Evolutionary conservation across 768 basidiomycete genomes (phyloP).

Genomic region (Russula abietina): DNA sequence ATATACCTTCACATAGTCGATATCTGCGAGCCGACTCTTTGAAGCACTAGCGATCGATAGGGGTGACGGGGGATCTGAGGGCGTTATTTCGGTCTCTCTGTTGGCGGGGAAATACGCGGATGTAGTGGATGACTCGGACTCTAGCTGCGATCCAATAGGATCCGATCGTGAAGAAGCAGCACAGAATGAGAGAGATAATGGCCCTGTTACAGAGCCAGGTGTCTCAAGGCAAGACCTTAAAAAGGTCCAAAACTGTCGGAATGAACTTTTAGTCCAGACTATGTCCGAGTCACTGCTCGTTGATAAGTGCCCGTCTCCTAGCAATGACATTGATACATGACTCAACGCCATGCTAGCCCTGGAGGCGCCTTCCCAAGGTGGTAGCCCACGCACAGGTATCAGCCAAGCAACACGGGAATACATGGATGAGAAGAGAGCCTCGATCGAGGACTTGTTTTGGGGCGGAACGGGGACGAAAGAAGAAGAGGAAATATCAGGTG

Average conservation of each 20-base stretch:
- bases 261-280: constrained; percentile 13
- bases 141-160: not conserved
- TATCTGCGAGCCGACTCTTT: constrained; percentile 4
- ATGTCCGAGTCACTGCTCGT: not conserved
- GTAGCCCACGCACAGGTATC: constrained; percentile 17
- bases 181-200: constrained; percentile 18
- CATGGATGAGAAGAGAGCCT: constrained; percentile 2
- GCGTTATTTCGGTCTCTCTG: constrained; percentile 3
- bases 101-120: not conserved
- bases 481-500: not conserved
- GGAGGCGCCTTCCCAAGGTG: constrained; percentile 12
- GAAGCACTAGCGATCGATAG: not conserved
- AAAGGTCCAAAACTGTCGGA: constrained; percentile 19
- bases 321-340: not conserved
- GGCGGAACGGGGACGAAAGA: constrained; percentile 7
- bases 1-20: constrained; percentile 18
- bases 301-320: not conserved
- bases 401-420: constrained; percentile 20
- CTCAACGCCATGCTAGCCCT: constrained; percentile 1
- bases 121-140: not conserved
- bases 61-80: not conserved
- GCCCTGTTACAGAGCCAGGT: not conserved
- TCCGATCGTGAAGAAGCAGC: not conserved
- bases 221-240: constrained; percentile 8
- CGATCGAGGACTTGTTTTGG: constrained; percentile 7